Percentiles rank a stretch among this genome's conserved stretches.
These are phyloP conservation scores for Rubia balearica DNA, from an alignment of 305 asterid species.

Conservation along the genomic window DNA sequence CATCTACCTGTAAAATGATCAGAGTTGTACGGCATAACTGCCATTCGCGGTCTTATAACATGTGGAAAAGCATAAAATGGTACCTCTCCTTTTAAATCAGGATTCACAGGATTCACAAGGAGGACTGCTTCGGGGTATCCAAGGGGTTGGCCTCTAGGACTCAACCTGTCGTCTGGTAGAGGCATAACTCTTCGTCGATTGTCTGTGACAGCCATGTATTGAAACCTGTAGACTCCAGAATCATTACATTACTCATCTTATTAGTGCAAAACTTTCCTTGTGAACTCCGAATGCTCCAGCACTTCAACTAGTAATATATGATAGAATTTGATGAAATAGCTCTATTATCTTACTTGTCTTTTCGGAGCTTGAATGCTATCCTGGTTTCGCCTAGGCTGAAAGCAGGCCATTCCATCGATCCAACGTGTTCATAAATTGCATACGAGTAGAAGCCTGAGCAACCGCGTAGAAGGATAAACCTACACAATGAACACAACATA, in stretches of 20 bases:
- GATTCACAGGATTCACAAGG: conserved; percentile 77
- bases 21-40: neutral
- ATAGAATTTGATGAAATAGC: neutral
- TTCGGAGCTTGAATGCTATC: conserved; percentile 85
- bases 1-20: conserved; percentile 61
- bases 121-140: conserved; percentile 87
- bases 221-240: conserved; percentile 47
- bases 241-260: neutral
- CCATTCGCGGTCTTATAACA: too few species aligned
- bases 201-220: conserved; percentile 82
- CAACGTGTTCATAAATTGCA: conserved; percentile 80
- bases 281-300: neutral
- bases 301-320: neutral
- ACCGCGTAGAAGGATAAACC: conserved; percentile 81
- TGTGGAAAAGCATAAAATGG: conserved; percentile 11
- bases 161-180: conserved; percentile 77
- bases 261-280: neutral
- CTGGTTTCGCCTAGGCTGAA: conserved; percentile 94
- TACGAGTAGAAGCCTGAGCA: conserved; percentile 87
- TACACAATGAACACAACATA: conserved; percentile 23
- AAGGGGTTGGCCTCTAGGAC: conserved; percentile 78
- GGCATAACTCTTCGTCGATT: conserved; percentile 77
- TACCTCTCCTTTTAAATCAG: conserved; percentile 82
- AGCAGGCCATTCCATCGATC: conserved; percentile 87
- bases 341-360: conserved; percentile 51